Evolutionary conservation across 2,329 filamentous ascomycete species (phyloP), one percentile per base, ranked within the genome.

Genomic region (Bipolaris zeicola): DNA sequence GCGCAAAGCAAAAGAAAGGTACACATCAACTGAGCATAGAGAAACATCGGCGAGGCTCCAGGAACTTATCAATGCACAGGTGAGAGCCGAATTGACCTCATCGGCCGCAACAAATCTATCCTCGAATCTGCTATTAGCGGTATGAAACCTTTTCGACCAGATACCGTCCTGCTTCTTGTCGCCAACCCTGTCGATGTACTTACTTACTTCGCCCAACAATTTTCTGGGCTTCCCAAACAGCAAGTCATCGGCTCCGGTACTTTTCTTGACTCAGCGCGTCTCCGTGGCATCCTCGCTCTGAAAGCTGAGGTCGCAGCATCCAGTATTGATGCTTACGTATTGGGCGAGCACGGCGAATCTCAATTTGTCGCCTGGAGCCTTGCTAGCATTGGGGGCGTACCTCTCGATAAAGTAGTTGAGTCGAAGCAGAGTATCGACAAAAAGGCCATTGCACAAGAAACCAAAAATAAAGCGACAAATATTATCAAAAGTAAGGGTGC

Each of bases 181-280:
- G 63, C 65, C 26, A 67, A 67, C 49, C 65, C 65, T n/a, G 65
- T 67, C 34, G 65, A 67, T 14, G 57, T 65, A 0, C 57, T 67
- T 2, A 66, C 65, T 26, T 61, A 60, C 43, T 66, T 66, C 14
- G 65, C 65, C 0, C 65, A 65, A 20, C 24, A 61, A 5, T 66
- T 54, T 52, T 56, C 62, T 5, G 16, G 24, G 1, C 56, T 67
- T 0, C 63, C 65, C 0, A 55, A 58, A n/a, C 14, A 49, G 3
- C 63, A 66, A 14, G 62, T 67, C 31, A 45, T 67, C 20, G 65
- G 65, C 18, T 62, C 60, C 6, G 63, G 65, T 31, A 67, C 65
- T 1, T 65, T 66, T 31, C 65, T 67, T 42, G 65, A 66, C 46
- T 57, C 53, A 0, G 65, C 63, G 0, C 62, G 65, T 5, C 59